These are phyloP conservation scores for Hypoxylon fuscum DNA, from an alignment of 495 filamentous ascomycete species.

Conservation along the genomic window DNA sequence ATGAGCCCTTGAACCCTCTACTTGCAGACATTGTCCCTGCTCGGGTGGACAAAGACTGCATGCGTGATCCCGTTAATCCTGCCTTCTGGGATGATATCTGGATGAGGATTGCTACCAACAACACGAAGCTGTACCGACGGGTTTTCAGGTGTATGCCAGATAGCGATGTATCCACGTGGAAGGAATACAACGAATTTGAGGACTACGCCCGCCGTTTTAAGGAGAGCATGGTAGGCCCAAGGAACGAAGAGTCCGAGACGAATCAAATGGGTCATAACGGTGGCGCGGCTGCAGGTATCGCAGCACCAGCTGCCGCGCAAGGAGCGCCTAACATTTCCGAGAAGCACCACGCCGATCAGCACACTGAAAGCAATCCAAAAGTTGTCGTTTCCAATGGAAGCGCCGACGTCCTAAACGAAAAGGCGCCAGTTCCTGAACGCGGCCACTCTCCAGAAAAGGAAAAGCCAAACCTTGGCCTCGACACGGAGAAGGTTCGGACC, in stretches of 20 bases:
- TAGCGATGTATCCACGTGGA: conserved; percentile 91
- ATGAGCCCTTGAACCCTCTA: conserved; percentile 61
- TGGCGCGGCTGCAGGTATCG: conserved; percentile 41
- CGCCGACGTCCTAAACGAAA: conserved; percentile 45
- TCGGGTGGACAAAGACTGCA: conserved; percentile 63
- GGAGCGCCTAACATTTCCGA: conserved; percentile 41
- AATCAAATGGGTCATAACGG: conserved; percentile 49
- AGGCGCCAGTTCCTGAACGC: conserved; percentile 13
- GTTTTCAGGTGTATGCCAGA: conserved; percentile 98
- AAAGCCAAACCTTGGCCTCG: conserved; percentile 15
- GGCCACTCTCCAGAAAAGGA: conserved; percentile 14
- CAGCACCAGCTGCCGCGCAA: conserved; percentile 27
- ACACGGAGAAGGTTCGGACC: conserved; percentile 32
- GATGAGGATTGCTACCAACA: conserved; percentile 89
- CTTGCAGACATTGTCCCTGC: conserved; percentile 72
- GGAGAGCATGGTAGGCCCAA: conserved; percentile 64
- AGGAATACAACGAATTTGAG: conserved; percentile 88
- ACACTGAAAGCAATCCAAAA: conserved; percentile 44
- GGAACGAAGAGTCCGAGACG: conserved; percentile 49
- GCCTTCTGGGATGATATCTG: conserved; percentile 87
- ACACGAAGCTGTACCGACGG: conserved; percentile 88
- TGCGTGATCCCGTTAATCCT: conserved; percentile 82
- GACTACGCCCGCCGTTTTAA: conserved; percentile 82
- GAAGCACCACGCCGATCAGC: conserved; percentile 42
- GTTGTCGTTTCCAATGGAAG: conserved; percentile 44